These are phyloP conservation scores for Lentinus polychrous DNA, from an alignment of 1,284 basidiomycete species.

Conservation along the genomic window DNA sequence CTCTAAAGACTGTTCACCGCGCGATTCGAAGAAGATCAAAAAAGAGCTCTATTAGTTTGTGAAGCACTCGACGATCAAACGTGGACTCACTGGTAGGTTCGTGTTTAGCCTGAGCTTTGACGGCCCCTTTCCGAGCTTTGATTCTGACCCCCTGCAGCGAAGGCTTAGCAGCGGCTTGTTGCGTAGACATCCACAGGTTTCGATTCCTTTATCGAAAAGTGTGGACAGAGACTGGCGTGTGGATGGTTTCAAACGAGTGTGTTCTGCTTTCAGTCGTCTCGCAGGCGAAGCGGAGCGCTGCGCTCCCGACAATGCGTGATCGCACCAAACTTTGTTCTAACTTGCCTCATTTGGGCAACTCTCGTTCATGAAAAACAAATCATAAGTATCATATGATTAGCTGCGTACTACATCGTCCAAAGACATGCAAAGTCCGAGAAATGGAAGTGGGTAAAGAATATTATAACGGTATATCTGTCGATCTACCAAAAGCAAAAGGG, in stretches of 20 bases:
- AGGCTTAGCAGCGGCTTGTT: constrained; percentile 73
- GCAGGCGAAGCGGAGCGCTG: too few relatives aligned
- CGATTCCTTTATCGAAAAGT: constrained; percentile 24
- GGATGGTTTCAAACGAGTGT: not conserved
- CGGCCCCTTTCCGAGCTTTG: constrained; percentile 82
- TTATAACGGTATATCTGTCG: too few relatives aligned
- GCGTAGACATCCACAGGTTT: constrained; percentile 78
- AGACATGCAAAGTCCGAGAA: not conserved
- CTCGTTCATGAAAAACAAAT: too few relatives aligned
- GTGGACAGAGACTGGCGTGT: constrained; percentile 18
- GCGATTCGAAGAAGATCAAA: too few relatives aligned
- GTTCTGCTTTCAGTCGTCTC: too few relatives aligned
- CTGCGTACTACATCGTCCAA: not conserved
- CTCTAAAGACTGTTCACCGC: constrained; percentile 73
- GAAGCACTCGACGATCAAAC: constrained; percentile 10
- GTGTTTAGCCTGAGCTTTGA: constrained; percentile 85
- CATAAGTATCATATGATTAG: too few relatives aligned
- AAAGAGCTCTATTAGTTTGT: not conserved
- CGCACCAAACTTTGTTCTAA: too few relatives aligned
- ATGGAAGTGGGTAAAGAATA: not conserved
- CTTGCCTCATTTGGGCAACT: too few relatives aligned
- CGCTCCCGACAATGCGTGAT: too few relatives aligned
- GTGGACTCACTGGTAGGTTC: constrained; percentile 58
- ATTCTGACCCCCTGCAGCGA: constrained; percentile 83
- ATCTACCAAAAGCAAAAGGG: not conserved